Base-by-base conservation (phyloP, 345 rosid genomes). In the Eucalyptus erythrocorys region DNA sequence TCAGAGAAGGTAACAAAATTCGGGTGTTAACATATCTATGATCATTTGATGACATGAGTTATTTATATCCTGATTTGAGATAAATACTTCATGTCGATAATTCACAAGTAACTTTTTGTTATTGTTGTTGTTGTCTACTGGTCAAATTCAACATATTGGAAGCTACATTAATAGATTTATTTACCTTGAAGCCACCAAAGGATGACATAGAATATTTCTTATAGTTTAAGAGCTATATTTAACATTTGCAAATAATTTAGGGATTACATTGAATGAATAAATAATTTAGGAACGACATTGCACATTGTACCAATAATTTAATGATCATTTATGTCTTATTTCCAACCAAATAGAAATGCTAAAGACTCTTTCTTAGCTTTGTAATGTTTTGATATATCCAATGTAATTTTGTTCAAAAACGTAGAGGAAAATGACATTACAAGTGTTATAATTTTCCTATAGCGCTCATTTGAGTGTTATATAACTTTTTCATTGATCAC, bases 401-500 rank as follows among this genome's bases (percentile, higher is more conserved):
- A 34, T 1, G 43, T 34, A 68, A 34, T 0, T 1, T 68, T 34
- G 13, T 68, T 17, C 7, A 34, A 68, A 68, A 17, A 34, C 9
- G 43, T 26, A 34, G 26, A 6, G 43, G 43, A 5, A 68, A 68
- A 0, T 10, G 1, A 68, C 42, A 34, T 5, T 5, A 68, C 0
- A 34, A 68, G 24, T 68, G 6, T 5, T 3, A 4, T 34, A 16
- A 68, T 2, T 16, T 32, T 68, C 0, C 0, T 17, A 68, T 8
- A 0, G 42, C 0, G 2, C 13, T 34, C 80, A 68, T 2, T 34
- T 34, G 13, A 68, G 43, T 34, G 0, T 3, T 11, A 68, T 68
- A 68, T 57, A 57, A 57, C 14, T 57, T 57, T 57, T 26, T 10
- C 17, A 51, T 9, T 9, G 13, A 34, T 34, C 4, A 9, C 7